phyloP scores from a whole-genome alignment of 2,329 filamentous ascomycete species.

The Gaeumannomyces tritici region DNA sequence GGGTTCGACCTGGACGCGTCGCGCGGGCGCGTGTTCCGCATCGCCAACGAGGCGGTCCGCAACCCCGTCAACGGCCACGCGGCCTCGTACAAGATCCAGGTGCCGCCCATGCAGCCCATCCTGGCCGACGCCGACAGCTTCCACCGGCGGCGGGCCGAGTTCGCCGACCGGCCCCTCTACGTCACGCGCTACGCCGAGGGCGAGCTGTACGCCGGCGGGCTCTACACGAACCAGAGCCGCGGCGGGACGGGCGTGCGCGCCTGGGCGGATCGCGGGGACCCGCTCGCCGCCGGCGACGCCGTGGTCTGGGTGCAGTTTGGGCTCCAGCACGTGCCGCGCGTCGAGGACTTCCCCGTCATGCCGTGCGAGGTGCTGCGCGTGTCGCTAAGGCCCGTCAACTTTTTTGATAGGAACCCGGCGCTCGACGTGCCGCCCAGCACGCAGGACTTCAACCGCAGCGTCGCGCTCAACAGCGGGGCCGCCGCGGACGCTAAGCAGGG shows the following conservation, averaged over 20 bases:
- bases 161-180: conserved; percentile 33
- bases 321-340: conserved; percentile 50
- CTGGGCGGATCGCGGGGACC: conserved; percentile 28
- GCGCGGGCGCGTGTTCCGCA: conserved; percentile 38
- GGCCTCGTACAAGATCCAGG: conserved; percentile 34
- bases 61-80: conserved; percentile 34
- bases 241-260: conserved; percentile 21
- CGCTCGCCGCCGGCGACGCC: conserved; percentile 33
- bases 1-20: conserved; percentile 39
- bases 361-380: conserved; percentile 47
- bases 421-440: conserved; percentile 36
- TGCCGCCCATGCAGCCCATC: conserved; percentile 34
- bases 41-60: conserved; percentile 31
- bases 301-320: conserved; percentile 44
- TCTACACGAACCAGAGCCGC: conserved; percentile 36
- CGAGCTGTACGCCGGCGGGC: conserved; percentile 31
- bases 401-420: conserved; percentile 41
- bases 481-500: too few species aligned
- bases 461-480: conserved; percentile 17
- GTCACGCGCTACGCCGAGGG: conserved; percentile 32
- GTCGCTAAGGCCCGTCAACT: conserved; percentile 38
- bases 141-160: conserved; percentile 30
- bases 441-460: conserved; percentile 31
- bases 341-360: conserved; percentile 63
- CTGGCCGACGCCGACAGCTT: conserved; percentile 27